phyloP scores from a whole-genome alignment of 441 rosid species.

The Melastoma candidum region DNA sequence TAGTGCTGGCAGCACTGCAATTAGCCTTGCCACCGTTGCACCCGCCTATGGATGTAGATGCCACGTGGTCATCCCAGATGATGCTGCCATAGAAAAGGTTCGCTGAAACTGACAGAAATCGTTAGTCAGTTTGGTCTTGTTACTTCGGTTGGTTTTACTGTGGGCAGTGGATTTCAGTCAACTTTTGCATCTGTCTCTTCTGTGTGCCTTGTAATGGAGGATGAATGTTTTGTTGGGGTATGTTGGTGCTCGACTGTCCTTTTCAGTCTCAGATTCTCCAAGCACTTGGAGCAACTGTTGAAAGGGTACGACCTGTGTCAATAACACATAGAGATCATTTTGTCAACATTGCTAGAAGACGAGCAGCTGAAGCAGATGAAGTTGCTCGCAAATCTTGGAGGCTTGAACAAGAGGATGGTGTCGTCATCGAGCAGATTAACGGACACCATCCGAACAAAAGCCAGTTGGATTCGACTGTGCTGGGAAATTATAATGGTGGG shows the following conservation, averaged over 20 bases:
- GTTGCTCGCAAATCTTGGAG: constrained; percentile 33
- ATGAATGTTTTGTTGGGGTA: no score
- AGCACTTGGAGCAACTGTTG: constrained; percentile 89
- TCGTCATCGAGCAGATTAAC: constrained; percentile 24
- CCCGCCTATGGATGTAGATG: constrained; percentile 87
- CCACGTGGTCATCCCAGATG: constrained; percentile 56
- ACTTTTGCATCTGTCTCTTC: no score
- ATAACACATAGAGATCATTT: constrained; percentile 86
- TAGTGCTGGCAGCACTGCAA: constrained; percentile 96
- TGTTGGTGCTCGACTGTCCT: constrained; percentile 14
- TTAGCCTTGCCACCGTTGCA: constrained; percentile 90
- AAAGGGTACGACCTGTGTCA: constrained; percentile 90
- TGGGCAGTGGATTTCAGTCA: no score
- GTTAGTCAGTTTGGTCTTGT: background rate
- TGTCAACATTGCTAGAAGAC: constrained; percentile 79
- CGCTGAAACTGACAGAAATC: background rate
- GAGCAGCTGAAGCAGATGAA: constrained; percentile 72
- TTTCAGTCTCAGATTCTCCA: constrained; percentile 78
- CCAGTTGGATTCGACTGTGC: constrained; percentile 26
- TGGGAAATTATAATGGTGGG: constrained; percentile 50
- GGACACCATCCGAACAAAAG: constrained; percentile 31
- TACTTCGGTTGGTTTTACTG: no score
- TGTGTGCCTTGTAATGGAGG: no score
- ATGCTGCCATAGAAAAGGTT: constrained; percentile 92
- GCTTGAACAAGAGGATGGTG: constrained; percentile 20